These are phyloP conservation scores for Beta macrorhiza DNA, from an alignment of 179 eudicot species.

Conservation along the genomic window DNA sequence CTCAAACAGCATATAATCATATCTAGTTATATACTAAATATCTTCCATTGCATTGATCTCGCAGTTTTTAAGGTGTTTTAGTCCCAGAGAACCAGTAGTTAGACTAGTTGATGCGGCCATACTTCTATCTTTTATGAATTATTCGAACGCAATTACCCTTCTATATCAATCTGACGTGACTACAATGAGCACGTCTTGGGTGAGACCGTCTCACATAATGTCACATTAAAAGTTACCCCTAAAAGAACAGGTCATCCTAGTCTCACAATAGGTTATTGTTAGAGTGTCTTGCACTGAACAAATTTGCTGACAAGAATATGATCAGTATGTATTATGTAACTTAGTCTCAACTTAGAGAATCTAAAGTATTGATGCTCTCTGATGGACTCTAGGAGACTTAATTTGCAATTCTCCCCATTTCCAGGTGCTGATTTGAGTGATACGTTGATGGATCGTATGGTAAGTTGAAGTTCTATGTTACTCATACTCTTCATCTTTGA, in stretches of 20 bases:
- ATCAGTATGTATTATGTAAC: not conserved
- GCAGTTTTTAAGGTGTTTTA: not conserved
- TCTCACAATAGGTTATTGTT: not conserved
- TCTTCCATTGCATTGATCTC: not conserved
- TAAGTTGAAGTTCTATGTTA: constrained; percentile 23
- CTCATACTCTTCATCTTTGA: too few species aligned
- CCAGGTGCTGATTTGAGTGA: constrained; percentile 97
- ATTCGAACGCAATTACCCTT: not conserved
- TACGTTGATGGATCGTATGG: constrained; percentile 98
- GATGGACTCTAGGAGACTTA: not conserved
- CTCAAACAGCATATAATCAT: not conserved
- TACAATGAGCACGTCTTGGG: not conserved
- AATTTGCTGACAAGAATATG: not conserved
- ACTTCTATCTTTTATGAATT: not conserved
- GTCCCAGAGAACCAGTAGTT: not conserved
- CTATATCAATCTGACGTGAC: not conserved
- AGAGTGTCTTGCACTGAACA: not conserved
- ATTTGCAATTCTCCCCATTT: not conserved
- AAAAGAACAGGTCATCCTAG: not conserved
- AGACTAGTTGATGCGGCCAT: not conserved
- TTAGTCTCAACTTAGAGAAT: not conserved
- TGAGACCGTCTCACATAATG: not conserved
- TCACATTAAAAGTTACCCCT: not conserved
- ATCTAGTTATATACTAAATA: not conserved
- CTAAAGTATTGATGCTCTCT: not conserved